A percentile compares a stretch with the other conserved stretches of the same genome.
Conservation (phyloP, 345 rosid genomes). For the Laguncularia racemosa region DNA sequence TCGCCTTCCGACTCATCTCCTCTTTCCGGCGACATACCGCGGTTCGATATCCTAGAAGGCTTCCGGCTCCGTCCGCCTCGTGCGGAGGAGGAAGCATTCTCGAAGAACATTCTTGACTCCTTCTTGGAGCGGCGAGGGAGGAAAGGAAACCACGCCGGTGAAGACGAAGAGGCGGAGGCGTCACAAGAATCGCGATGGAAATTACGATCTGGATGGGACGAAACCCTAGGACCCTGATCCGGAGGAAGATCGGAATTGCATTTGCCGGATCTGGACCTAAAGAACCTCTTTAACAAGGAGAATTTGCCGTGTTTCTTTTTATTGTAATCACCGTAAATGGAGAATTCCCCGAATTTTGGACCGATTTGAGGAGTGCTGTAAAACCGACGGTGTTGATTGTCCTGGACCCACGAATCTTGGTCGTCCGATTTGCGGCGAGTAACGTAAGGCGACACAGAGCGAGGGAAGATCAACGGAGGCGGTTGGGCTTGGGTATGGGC, state of each 20-base stretch:
- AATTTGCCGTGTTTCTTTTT: conserved; percentile 32
- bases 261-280: conserved; percentile 66
- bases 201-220: not conserved
- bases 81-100: not conserved
- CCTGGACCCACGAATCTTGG: conserved; percentile 3
- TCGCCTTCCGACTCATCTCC: not conserved
- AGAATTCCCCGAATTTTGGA: conserved; percentile 22
- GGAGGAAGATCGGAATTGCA: conserved; percentile 26
- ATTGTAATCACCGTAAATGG: conserved; percentile 10
- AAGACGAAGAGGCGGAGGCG: conserved; percentile 3
- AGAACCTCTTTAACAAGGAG: conserved; percentile 42
- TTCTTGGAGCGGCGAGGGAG: conserved; percentile 4
- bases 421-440: conserved; percentile 58
- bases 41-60: conserved; percentile 5
- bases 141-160: conserved; percentile 2
- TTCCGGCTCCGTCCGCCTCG: not conserved
- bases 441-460: conserved; percentile 76
- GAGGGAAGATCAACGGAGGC: conserved; percentile 57
- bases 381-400: conserved; percentile 29
- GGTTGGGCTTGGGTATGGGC: conserved; percentile 9
- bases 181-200: too few species aligned
- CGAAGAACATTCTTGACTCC: not conserved
- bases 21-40: conserved; percentile 6
- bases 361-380: conserved; percentile 75
- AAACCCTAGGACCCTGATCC: not conserved